Evolutionary conservation across 75 land plant genomes (phyloP).

Genomic region (Sequoia sempervirens): DNA sequence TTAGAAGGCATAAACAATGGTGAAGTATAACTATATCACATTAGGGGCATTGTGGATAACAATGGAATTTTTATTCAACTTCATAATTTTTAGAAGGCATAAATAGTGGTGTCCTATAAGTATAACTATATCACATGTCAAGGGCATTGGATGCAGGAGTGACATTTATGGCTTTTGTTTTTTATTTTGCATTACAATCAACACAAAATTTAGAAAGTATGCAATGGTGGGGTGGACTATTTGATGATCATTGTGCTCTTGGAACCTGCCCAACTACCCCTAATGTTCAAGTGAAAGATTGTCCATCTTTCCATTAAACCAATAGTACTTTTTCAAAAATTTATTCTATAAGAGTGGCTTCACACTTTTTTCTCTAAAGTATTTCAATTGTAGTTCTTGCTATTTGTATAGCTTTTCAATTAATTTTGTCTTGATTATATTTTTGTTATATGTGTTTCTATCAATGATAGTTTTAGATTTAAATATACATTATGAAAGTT

Average conservation of each 20-base stretch:
- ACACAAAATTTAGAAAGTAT: slow-evolving; percentile 6
- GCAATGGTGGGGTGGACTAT: slow-evolving; percentile 38
- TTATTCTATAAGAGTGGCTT: not conserved
- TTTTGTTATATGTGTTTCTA: too few relatives aligned
- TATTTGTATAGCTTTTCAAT: too few relatives aligned
- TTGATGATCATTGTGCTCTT: slow-evolving; percentile 37
- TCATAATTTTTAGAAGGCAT: slow-evolving; percentile 21
- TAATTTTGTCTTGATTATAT: too few relatives aligned
- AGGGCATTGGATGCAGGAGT: slow-evolving; percentile 48
- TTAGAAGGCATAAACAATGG: too few relatives aligned
- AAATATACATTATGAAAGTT: too few relatives aligned
- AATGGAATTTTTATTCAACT: slow-evolving; percentile 47
- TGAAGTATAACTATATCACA: too few relatives aligned
- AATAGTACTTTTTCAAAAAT: not conserved
- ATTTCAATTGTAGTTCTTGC: too few relatives aligned
- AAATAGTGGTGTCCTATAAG: slow-evolving; percentile 50
- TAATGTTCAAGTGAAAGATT: slow-evolving; percentile 24
- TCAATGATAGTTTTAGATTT: too few relatives aligned
- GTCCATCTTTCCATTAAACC: slow-evolving; percentile 12
- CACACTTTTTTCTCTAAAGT: too few relatives aligned
- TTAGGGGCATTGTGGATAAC: too few relatives aligned
- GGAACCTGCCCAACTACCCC: slow-evolving; percentile 46
- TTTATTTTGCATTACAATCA: slow-evolving; percentile 19
- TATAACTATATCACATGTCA: slow-evolving; percentile 49
- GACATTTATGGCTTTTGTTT: slow-evolving; percentile 35